Evolutionary conservation across 768 basidiomycete genomes (phyloP), one percentile per base, ranked within the genome.

Genomic region (Leccinum ochraceum): DNA sequence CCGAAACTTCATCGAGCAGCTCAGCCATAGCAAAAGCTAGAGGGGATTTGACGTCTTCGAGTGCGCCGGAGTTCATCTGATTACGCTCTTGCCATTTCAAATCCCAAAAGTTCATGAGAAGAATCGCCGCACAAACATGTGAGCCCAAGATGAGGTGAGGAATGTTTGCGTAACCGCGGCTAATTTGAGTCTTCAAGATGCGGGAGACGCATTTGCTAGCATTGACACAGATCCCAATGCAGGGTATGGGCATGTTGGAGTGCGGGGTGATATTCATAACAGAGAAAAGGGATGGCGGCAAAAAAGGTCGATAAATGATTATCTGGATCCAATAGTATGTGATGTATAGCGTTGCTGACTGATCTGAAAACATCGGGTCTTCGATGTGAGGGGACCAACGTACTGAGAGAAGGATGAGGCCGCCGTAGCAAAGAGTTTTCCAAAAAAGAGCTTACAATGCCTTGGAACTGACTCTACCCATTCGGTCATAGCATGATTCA

Each of bases 381-480:
- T 79, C 71, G 20, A 80, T 79, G 34, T 80, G 74, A 22, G 83
- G 78, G 56, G 84, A 80, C 89, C 89, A 88, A 62, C 69, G 75
- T 52, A 88, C 87, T 88, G 62, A 30, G 9, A 32, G 6, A 42
- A 44, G 22, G 28, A 58, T 52, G 42, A 51, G 24, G 11, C 26
- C 11, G 11, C 30, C 14, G 4, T 20, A 50, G 24, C 6, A 7
- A 7, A 34, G 2, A 9, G 14, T 34, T 32, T 28, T 42, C 55
- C 51, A 32, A 30, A n/a, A 32, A 55, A n/a, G 26, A 17, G 76
- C 86, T 58, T 65, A 90, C 89, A 68, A 66, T 90, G 86, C 42
- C 83, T 78, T 11, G 92, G 92, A 17, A 92, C 75, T 8, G 80
- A 79, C 53, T 87, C 84, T 11, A 83, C 73, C 90, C 92, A 95